phyloP scores from a whole-genome alignment of 257 asterid species.

The Petrea volubilis region DNA sequence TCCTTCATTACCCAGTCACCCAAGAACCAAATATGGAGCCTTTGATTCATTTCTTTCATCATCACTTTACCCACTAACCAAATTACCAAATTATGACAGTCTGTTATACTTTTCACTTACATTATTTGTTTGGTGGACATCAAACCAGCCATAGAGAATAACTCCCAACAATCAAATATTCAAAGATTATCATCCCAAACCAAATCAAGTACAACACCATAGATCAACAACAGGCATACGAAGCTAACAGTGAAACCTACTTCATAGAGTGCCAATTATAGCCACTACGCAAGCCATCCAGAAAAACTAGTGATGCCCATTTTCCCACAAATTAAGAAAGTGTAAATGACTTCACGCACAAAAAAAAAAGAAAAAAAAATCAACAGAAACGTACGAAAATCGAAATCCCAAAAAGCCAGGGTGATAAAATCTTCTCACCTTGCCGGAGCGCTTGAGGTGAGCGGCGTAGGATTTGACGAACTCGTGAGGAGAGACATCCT shows the following conservation, averaged over 20 bases:
- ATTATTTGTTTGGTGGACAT: not conserved
- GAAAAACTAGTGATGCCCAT: not conserved
- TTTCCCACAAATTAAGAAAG: not conserved
- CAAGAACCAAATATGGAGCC: no score
- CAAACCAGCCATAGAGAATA: not conserved
- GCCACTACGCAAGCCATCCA: not conserved
- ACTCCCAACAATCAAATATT: not conserved
- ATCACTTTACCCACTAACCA: not conserved
- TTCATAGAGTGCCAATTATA: not conserved
- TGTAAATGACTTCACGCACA: not conserved
- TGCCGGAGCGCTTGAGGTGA: conserved; percentile 95
- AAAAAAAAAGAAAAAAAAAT: not conserved
- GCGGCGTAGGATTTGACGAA: conserved; percentile 81
- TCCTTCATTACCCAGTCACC: not conserved
- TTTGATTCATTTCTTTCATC: no score
- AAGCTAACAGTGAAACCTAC: not conserved
- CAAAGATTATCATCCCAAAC: not conserved
- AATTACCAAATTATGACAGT: not conserved
- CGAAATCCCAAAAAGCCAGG: not conserved
- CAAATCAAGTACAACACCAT: not conserved
- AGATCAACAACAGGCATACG: not conserved
- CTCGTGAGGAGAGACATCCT: conserved; percentile 90
- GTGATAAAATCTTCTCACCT: conserved; percentile 42
- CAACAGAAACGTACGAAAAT: not conserved
- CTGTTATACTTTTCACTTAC: not conserved